Conservation (phyloP, 176 grass and related monocot species). For the Triticum dicoccoides region DNA sequence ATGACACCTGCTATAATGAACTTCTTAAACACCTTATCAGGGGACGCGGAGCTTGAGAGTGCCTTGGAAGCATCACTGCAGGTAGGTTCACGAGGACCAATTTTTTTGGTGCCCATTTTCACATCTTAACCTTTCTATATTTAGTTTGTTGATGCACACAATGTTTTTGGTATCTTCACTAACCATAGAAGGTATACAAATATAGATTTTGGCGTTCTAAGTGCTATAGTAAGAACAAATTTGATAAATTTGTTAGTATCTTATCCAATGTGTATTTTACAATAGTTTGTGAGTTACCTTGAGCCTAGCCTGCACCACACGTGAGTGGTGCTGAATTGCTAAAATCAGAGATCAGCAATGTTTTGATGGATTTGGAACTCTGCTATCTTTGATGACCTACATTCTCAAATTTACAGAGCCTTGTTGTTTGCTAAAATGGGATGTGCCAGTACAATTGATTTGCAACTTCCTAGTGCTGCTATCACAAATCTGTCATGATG, state of each 20-base stretch:
- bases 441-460: not conserved
- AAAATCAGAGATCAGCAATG: not conserved
- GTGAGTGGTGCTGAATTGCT: constrained; percentile 6
- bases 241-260: not conserved
- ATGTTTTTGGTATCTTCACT: not conserved
- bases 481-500: not conserved
- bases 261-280: not conserved
- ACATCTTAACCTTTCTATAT: not conserved
- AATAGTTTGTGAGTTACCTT: not conserved
- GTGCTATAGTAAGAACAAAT: not conserved
- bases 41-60: constrained; percentile 49
- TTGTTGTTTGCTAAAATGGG: not conserved
- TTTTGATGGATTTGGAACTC: not conserved
- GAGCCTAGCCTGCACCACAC: not conserved
- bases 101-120: not conserved
- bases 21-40: constrained; percentile 53
- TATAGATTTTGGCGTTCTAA: constrained; percentile 11
- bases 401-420: not conserved
- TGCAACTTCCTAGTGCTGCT: not conserved
- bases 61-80: constrained; percentile 77
- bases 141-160: constrained; percentile 11
- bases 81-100: constrained; percentile 33
- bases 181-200: not conserved
- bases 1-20: constrained; percentile 41
- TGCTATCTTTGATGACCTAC: not conserved